Conservation (phyloP, 352 stramenopile species). For the Phytopythium aichiense region DNA sequence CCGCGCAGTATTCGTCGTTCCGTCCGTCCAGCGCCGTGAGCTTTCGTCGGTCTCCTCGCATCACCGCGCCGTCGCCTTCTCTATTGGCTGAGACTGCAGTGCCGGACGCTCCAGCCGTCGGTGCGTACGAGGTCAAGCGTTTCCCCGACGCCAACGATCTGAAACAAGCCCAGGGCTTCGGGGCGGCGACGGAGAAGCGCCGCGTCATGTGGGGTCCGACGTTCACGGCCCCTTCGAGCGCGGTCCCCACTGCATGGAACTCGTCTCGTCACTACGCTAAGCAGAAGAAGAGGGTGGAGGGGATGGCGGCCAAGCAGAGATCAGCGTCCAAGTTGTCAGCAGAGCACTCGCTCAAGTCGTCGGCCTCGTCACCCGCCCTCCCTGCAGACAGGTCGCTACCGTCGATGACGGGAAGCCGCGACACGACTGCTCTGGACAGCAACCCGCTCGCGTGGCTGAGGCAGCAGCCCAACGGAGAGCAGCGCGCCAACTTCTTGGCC, state of each 20-base stretch:
- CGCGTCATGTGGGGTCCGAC: constrained; percentile 47
- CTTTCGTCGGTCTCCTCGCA: not conserved
- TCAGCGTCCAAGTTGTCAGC: constrained; percentile 4
- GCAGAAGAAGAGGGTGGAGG: constrained; percentile 41
- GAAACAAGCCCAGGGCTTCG: constrained; percentile 25
- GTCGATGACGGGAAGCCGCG: not conserved
- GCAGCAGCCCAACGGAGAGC: constrained; percentile 40
- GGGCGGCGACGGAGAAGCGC: constrained; percentile 34
- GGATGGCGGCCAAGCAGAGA: constrained; percentile 14
- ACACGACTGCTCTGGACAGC: constrained; percentile 8
- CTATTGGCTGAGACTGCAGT: not conserved
- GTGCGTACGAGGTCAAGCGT: constrained; percentile 42
- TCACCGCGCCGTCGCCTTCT: not conserved
- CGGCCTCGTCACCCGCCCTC: constrained; percentile 15
- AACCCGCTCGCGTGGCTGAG: constrained; percentile 66
- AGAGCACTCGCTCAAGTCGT: constrained; percentile 12
- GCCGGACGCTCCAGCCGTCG: constrained; percentile 3
- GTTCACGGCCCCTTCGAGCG: constrained; percentile 25
- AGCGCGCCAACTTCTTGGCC: constrained; percentile 45
- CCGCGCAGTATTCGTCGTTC: constrained; percentile 2
- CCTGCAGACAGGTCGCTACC: not conserved
- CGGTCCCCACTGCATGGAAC: constrained; percentile 44
- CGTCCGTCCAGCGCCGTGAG: not conserved
- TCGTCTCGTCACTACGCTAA: constrained; percentile 51
- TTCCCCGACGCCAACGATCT: constrained; percentile 32